Evolutionary conservation across 306 rosid genomes (phyloP).

Genomic region (Gastrolobium bilobum): DNA sequence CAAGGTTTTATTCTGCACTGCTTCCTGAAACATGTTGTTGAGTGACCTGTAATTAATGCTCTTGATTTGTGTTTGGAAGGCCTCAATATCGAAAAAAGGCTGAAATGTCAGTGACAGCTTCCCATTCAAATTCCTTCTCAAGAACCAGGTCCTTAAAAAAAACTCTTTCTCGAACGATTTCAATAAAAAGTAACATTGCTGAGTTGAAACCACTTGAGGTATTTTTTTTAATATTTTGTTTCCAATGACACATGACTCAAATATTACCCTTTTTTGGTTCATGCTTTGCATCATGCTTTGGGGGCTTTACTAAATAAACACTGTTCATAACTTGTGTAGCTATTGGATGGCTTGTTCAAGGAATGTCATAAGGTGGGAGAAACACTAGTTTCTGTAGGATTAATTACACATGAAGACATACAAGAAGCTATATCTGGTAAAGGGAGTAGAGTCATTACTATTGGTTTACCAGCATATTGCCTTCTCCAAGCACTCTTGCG

Average conservation of each 20-base stretch:
- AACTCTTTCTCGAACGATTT: slow-evolving; percentile 56
- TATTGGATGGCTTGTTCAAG: slow-evolving; percentile 74
- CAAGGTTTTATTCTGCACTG: slow-evolving; percentile 68
- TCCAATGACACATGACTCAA: background rate
- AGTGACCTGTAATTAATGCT: slow-evolving; percentile 8
- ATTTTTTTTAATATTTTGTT: slow-evolving; percentile 9
- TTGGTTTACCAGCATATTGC: slow-evolving; percentile 91
- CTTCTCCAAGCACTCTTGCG: slow-evolving; percentile 80
- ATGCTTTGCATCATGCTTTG: slow-evolving; percentile 23
- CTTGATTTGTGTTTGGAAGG: slow-evolving; percentile 49
- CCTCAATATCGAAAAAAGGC: slow-evolving; percentile 62
- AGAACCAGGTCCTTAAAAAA: slow-evolving; percentile 54
- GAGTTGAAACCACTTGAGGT: slow-evolving; percentile 92
- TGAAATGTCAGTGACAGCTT: slow-evolving; percentile 11
- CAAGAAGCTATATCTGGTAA: slow-evolving; percentile 70
- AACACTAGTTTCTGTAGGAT: slow-evolving; percentile 71
- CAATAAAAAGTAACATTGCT: slow-evolving; percentile 60
- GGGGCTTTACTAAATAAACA: slow-evolving; percentile 34
- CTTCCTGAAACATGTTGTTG: background rate
- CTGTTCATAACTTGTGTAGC: slow-evolving; percentile 55
- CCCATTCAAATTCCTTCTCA: slow-evolving; percentile 59
- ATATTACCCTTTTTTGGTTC: background rate
- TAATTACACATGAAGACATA: slow-evolving; percentile 70
- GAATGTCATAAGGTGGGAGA: slow-evolving; percentile 68
- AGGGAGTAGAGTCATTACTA: slow-evolving; percentile 76